A percentile compares a stretch with the other conserved stretches of the same genome.
Conservation (phyloP, 2,329 filamentous ascomycete genomes). For the Rugonectria rugulosa region DNA sequence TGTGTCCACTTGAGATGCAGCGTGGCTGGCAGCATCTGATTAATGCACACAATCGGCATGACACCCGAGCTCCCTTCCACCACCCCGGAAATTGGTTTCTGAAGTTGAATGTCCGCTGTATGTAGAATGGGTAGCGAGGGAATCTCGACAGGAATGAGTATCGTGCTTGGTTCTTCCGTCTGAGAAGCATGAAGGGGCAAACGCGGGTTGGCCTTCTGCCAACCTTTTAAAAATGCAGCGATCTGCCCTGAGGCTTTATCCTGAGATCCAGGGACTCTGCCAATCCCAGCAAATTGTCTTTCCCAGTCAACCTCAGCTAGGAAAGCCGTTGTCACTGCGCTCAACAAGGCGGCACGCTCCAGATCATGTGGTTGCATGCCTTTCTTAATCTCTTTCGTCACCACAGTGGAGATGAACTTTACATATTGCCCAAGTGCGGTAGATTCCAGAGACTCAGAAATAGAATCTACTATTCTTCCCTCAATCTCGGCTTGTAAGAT, state of each 20-base stretch:
- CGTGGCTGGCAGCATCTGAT: slow-evolving; percentile 70
- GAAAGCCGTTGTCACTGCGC: slow-evolving; percentile 58
- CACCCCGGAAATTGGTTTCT: slow-evolving; percentile 44
- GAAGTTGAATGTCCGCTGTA: slow-evolving; percentile 73
- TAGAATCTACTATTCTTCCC: slow-evolving; percentile 52
- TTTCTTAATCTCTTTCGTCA: slow-evolving; percentile 53
- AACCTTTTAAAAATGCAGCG: slow-evolving; percentile 41
- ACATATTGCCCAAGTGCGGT: slow-evolving; percentile 55
- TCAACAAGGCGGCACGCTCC: slow-evolving; percentile 63
- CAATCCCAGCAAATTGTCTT: slow-evolving; percentile 59
- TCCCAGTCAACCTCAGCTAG: slow-evolving; percentile 57
- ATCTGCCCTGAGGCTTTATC: slow-evolving; percentile 42
- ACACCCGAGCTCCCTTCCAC: slow-evolving; percentile 40
- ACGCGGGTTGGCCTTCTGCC: slow-evolving; percentile 42
- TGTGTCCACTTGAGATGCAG: slow-evolving; percentile 70
- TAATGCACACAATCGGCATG: slow-evolving; percentile 61
- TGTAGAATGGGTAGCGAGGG: slow-evolving; percentile 84
- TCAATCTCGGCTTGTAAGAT: slow-evolving; percentile 79
- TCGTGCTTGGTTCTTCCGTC: slow-evolving; percentile 60
- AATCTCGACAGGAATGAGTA: slow-evolving; percentile 89
- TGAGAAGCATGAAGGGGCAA: slow-evolving; percentile 37
- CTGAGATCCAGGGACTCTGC: slow-evolving; percentile 45
- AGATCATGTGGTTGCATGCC: slow-evolving; percentile 59
- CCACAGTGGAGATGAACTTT: slow-evolving; percentile 53
- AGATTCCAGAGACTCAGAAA: slow-evolving; percentile 50